Conservation (phyloP, 2,329 filamentous ascomycete species). For the Cercospora zeae-maydis region DNA sequence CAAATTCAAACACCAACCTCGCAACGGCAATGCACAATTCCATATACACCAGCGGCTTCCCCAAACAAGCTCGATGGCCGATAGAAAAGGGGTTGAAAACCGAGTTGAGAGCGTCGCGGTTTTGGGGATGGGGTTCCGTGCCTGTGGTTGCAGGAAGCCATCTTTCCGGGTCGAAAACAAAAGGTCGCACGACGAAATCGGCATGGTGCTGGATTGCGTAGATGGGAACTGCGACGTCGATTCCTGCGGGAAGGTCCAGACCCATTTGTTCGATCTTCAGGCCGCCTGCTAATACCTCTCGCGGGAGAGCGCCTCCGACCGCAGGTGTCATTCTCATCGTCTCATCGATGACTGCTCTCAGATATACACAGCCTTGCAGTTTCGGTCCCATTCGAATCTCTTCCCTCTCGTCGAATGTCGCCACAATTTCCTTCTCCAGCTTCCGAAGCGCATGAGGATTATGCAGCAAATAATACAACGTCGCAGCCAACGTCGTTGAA, state of each 20-base stretch:
- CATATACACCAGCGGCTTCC: constrained; percentile 48
- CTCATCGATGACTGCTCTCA: constrained; percentile 49
- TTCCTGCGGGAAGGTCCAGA: constrained; percentile 37
- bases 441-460: constrained; percentile 36
- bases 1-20: constrained; percentile 27
- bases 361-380: constrained; percentile 40
- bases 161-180: constrained; percentile 30
- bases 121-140: constrained; percentile 14
- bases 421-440: constrained; percentile 37
- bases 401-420: constrained; percentile 35
- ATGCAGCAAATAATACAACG: constrained; percentile 46
- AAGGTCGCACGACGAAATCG: constrained; percentile 31
- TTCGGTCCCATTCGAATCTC: constrained; percentile 33
- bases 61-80: constrained; percentile 68
- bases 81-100: constrained; percentile 74
- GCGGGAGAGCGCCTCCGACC: constrained; percentile 36
- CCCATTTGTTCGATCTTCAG: constrained; percentile 35
- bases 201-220: constrained; percentile 40
- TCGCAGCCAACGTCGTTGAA: constrained; percentile 38
- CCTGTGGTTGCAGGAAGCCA: constrained; percentile 24
- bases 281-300: constrained; percentile 36
- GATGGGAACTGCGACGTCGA: constrained; percentile 35
- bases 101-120: constrained; percentile 42
- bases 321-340: constrained; percentile 47
- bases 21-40: constrained; percentile 29